Base-by-base conservation (phyloP, 306 rosid species). In the Castanospermum australe region DNA sequence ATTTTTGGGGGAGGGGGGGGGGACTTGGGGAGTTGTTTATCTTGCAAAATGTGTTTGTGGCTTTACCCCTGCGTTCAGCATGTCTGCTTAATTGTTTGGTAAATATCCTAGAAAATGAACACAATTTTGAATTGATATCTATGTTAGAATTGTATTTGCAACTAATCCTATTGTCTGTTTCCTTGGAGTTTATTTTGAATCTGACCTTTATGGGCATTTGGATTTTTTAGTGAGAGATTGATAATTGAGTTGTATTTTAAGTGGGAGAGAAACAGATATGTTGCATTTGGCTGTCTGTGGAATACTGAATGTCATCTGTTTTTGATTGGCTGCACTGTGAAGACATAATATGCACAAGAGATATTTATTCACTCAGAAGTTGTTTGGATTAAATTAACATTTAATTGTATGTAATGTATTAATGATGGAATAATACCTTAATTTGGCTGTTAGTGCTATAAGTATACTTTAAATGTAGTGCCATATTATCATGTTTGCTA, bases 401-500 rank as follows among this genome's bases (percentile, higher is more conserved):
- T 65, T 65, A 39, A 64, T 65, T 36, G 70, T 18, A 3, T 38
- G 18, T 38, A 33, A 65, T 65, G 52, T 5, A 7, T 6, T 33
- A 32, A 62, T 61, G 33, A 5, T 32, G n/a, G 17, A 65, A 39
- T 65, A 20, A 38, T 11, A 13, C 71, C 52, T 22, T 28, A 28
- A 1, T 28, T 28, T 28, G 3, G n/a, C n/a, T 10, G 51, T 56
- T 57, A 44, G 61, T 71, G 28, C 21, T 15, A 25, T 42, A 22
- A 15, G 17, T 6, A n/a, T 47, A 75, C 25, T 42, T 9, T 41
- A 76, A 68, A 71, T 68, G 48, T 42, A 71, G 70, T 44, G 41
- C 12, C 61, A 33, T 71, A 44, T 55, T 44, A 14, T 47, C 78
- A n/a, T 67, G 38, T 71, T 77, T 80, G 61, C 78, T 79, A n/a